phyloP scores from a whole-genome alignment of 2,329 filamentous ascomycete genomes.

The Xylaria multiplex region DNA sequence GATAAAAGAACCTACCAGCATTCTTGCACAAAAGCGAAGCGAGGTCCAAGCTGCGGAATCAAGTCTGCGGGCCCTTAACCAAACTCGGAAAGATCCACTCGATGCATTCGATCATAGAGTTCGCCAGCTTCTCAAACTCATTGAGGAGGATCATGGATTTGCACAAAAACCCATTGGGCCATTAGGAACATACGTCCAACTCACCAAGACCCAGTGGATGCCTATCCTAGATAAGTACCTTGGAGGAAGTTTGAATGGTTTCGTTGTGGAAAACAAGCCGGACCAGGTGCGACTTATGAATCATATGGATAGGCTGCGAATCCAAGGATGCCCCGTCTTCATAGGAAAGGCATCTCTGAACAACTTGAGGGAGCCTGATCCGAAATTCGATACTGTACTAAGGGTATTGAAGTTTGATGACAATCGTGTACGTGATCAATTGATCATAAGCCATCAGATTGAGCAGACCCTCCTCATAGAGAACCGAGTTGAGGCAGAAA shows the following conservation, averaged over 20 bases:
- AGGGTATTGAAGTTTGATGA: constrained; percentile 85
- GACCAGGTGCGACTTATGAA: constrained; percentile 76
- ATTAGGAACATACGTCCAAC: constrained; percentile 78
- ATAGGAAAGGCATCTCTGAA: constrained; percentile 68
- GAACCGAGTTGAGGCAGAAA: constrained; percentile 71
- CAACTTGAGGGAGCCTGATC: constrained; percentile 78
- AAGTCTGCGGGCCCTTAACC: constrained; percentile 62
- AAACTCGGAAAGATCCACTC: constrained; percentile 67
- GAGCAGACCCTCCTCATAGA: constrained; percentile 86
- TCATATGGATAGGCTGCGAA: constrained; percentile 69
- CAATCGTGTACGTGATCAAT: constrained; percentile 77
- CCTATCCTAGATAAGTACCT: constrained; percentile 81
- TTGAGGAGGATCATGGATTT: constrained; percentile 77
- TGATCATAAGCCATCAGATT: constrained; percentile 84
- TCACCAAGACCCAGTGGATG: constrained; percentile 85
- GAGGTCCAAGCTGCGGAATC: constrained; percentile 65
- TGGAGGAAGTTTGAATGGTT: constrained; percentile 75
- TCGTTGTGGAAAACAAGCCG: constrained; percentile 80
- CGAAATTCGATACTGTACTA: constrained; percentile 78
- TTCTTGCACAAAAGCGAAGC: constrained; percentile 57
- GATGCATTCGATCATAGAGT: constrained; percentile 73
- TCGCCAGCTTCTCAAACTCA: constrained; percentile 70
- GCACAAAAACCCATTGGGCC: constrained; percentile 81
- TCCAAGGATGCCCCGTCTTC: constrained; percentile 63
- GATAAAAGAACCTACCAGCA: constrained; percentile 46